These are phyloP conservation scores for Coemansia asiatica DNA, from an alignment of 192 early-diverging fungal genomes.

Conservation along the genomic window DNA sequence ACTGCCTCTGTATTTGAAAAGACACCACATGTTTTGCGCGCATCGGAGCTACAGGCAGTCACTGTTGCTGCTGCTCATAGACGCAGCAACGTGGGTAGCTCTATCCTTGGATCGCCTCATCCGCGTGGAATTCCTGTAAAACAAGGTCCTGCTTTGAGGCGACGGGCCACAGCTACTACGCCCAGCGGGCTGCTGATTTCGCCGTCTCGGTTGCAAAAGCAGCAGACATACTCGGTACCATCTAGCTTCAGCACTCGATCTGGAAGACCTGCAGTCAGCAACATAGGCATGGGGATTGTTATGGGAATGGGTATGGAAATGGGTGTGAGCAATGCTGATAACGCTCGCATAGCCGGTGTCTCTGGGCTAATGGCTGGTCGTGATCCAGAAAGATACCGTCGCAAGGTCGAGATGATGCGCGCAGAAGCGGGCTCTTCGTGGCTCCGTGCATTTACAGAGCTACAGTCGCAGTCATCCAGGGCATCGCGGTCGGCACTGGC, in stretches of 20 bases:
- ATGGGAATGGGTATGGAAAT: not conserved
- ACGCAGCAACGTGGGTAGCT: slow-evolving; percentile 22
- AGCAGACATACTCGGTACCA: slow-evolving; percentile 28
- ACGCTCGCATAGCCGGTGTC: not conserved
- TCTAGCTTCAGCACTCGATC: slow-evolving; percentile 30
- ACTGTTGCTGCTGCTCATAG: slow-evolving; percentile 26
- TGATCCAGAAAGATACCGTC: slow-evolving; percentile 52
- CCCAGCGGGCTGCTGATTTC: slow-evolving; percentile 7
- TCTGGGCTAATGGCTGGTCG: not conserved
- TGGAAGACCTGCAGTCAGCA: slow-evolving; percentile 29
- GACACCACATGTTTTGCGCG: slow-evolving; percentile 31
- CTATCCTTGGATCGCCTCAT: not conserved
- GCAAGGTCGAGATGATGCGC: slow-evolving; percentile 54
- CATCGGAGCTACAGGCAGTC: slow-evolving; percentile 46
- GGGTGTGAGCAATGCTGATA: slow-evolving; percentile 4
- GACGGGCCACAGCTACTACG: slow-evolving; percentile 39
- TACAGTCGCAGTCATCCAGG: slow-evolving; percentile 28
- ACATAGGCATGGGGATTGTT: not conserved
- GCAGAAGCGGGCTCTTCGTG: slow-evolving; percentile 53
- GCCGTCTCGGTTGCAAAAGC: not conserved
- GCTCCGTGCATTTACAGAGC: slow-evolving; percentile 54
- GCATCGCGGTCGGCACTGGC: slow-evolving; percentile 5
- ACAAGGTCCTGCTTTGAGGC: slow-evolving; percentile 16
- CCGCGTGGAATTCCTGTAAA: not conserved
- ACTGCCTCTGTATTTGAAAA: slow-evolving; percentile 19